phyloP scores from a whole-genome alignment of 805 yeast species.

The Cyberlindnera americana region DNA sequence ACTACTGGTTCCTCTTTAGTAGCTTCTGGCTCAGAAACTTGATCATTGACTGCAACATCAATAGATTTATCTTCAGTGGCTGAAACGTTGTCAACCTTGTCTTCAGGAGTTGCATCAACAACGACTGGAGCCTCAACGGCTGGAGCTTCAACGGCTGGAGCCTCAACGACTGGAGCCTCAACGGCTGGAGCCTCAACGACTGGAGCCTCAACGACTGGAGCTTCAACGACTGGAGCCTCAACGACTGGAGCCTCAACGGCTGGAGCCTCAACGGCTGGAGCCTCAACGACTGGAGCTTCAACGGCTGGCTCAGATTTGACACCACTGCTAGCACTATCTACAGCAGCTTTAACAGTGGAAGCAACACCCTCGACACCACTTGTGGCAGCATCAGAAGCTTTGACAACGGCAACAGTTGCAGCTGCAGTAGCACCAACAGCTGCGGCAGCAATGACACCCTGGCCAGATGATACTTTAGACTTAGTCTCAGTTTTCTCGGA shows the following conservation, averaged over 20 bases:
- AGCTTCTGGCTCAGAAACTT: background rate
- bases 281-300: background rate
- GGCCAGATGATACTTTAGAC: slow-evolving; percentile 7
- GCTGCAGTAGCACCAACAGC: slow-evolving; percentile 14
- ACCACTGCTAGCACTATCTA: slow-evolving; percentile 1
- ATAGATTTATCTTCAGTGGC: no score
- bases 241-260: no score
- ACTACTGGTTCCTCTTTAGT: no score
- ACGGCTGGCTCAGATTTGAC: slow-evolving; percentile 6
- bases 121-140: background rate
- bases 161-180: background rate
- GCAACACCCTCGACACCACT: slow-evolving; percentile 2
- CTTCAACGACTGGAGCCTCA: no score
- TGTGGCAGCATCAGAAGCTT: slow-evolving; percentile 8
- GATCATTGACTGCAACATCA: no score
- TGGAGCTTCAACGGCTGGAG: no score
- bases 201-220: no score
- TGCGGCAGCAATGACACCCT: slow-evolving; percentile 11
- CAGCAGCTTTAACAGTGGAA: slow-evolving; percentile 4
- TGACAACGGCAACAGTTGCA: slow-evolving; percentile 12
- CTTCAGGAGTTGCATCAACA: no score
- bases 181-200: no score
- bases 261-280: background rate
- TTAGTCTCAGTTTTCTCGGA: background rate
- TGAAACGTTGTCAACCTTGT: no score